Base-by-base conservation (phyloP, 192 early-diverging fungal species). In the Obelidium mucronatum region DNA sequence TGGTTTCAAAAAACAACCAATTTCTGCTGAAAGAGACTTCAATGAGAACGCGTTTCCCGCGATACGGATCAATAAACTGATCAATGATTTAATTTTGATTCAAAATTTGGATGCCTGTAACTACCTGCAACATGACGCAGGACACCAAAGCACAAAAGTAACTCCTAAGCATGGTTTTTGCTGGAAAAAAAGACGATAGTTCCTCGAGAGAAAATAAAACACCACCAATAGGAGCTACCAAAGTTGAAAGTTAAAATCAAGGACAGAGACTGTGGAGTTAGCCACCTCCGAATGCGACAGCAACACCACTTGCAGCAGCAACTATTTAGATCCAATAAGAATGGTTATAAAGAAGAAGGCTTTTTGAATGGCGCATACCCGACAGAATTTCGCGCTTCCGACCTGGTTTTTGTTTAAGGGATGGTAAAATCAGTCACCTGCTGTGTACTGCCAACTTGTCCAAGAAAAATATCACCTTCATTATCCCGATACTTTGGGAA, bases 171-270 rank as follows among this genome's bases (percentile, higher is more conserved):
- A 99, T 95, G 3, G 96, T 97, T 70, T 96, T 95, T 22, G 93
- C 88, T 22, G 97, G 95, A 75, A 98, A 94, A 67, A 89, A 96
- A 69, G 96, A 96, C 55, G 91, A 92, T 64, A 96, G 92, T 73
- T 96, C 95, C 75, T 98, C 97, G 26, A 98, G 82, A 34, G 93
- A 93, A 75, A 97, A 97, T 63, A 98, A 82, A 17, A 98, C 96
- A 2, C 96, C 97, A 42, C 97, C 97, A 73, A 98, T 96, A 0
- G 97, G 97, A 1, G 96, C 94, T 82, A 33, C 13, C 15, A 48
- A 51, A 35, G 30, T 31, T 28, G 35, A 22, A 26, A 77, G n/a
- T 70, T 24, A 36, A 37, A 19, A 56, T 36, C 55, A 28, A 65
- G 52, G 37, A 0, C 22, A 71, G 34, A 24, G 51, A 71, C 74